Evolutionary conservation across 2,329 filamentous ascomycete species (phyloP).

Genomic region (Cytospora paraplurivora): DNA sequence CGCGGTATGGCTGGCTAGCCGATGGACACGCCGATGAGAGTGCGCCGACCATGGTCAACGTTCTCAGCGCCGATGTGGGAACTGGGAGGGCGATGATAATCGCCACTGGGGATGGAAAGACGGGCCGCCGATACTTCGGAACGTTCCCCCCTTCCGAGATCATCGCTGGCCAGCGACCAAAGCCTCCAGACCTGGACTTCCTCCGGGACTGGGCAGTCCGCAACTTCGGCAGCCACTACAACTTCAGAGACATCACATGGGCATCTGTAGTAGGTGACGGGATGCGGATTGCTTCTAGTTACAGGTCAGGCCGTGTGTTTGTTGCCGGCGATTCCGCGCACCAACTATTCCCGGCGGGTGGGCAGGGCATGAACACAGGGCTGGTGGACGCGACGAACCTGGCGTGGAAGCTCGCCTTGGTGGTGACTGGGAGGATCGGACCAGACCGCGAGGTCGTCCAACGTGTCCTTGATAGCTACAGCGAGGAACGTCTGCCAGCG

Average conservation of each 20-base stretch:
- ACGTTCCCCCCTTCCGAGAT: not conserved
- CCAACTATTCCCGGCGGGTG: slow-evolving; percentile 57
- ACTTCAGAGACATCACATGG: slow-evolving; percentile 16
- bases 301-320: slow-evolving; percentile 52
- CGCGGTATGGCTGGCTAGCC: slow-evolving; percentile 40
- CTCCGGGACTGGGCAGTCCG: slow-evolving; percentile 5
- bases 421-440: slow-evolving; percentile 1
- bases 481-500: slow-evolving; percentile 7
- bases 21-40: slow-evolving; percentile 39
- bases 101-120: slow-evolving; percentile 4
- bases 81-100: slow-evolving; percentile 4
- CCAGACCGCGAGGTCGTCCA: not conserved
- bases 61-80: not conserved
- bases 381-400: slow-evolving; percentile 57
- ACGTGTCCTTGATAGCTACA: slow-evolving; percentile 27
- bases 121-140: slow-evolving; percentile 8
- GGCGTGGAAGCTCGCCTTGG: slow-evolving; percentile 51
- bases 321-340: slow-evolving; percentile 61
- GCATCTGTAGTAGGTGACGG: slow-evolving; percentile 17
- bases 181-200: not conserved
- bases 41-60: slow-evolving; percentile 18
- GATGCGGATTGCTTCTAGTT: slow-evolving; percentile 41
- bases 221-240: slow-evolving; percentile 10
- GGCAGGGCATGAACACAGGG: slow-evolving; percentile 61
- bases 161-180: not conserved